phyloP scores from a whole-genome alignment of 225 moss, liverwort and hornwort genomes.

The Neckera pumila region DNA sequence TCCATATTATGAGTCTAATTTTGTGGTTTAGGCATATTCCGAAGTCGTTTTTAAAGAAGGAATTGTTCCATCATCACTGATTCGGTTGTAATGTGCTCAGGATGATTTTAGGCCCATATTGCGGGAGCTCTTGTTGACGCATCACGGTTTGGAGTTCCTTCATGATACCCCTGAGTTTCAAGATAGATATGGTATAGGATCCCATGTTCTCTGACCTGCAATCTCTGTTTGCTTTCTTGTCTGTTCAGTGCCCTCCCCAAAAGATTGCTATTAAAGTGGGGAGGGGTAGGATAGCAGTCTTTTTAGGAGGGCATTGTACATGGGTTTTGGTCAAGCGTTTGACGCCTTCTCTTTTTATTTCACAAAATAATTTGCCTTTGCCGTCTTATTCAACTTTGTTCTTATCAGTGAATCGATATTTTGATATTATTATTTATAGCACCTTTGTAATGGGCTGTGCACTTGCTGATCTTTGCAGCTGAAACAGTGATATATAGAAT shows the following conservation, averaged over 20 bases:
- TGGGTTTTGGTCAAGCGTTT: background rate
- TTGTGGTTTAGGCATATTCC: background rate
- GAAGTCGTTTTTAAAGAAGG: background rate
- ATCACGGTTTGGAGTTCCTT: slow-evolving; percentile 89
- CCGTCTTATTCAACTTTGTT: background rate
- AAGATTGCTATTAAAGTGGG: background rate
- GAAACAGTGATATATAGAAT: slow-evolving; percentile 97
- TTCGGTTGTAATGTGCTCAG: slow-evolving; percentile 26
- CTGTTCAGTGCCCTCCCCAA: background rate
- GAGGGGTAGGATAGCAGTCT: background rate
- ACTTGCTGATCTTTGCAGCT: slow-evolving; percentile 37
- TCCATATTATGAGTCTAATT: background rate
- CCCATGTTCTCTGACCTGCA: background rate
- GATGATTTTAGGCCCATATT: slow-evolving; percentile 83
- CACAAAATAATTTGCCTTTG: background rate
- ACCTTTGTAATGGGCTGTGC: background rate
- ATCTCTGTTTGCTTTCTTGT: background rate
- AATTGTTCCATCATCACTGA: background rate
- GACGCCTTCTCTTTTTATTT: background rate
- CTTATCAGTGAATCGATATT: background rate
- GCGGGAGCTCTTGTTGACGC: slow-evolving; percentile 67
- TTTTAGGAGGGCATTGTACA: background rate
- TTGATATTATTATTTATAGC: background rate
- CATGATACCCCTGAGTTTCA: slow-evolving; percentile 95
- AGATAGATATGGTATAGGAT: slow-evolving; percentile 76